These are phyloP conservation scores for Acorus calamus DNA, from an alignment of 106 monocot species.

Conservation along the genomic window DNA sequence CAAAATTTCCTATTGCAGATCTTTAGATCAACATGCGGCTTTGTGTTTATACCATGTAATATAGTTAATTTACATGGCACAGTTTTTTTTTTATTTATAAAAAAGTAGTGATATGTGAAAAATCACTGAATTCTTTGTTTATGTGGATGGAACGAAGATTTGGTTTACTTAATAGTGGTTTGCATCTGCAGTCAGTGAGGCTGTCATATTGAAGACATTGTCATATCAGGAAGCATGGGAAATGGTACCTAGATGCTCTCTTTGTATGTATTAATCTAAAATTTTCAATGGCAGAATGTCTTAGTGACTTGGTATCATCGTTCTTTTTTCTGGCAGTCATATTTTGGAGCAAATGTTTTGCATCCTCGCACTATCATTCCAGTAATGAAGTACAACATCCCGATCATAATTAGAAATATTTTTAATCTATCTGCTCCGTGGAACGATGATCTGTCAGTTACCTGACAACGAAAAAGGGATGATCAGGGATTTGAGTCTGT, in stretches of 20 bases:
- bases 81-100: no score
- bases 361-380: slow-evolving; percentile 98
- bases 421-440: slow-evolving; percentile 82
- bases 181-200: slow-evolving; percentile 82
- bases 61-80: no score
- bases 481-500: slow-evolving; percentile 31
- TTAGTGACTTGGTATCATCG: no score
- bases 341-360: slow-evolving; percentile 97
- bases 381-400: slow-evolving; percentile 84
- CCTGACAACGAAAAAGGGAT: slow-evolving; percentile 39
- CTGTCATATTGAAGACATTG: slow-evolving; percentile 75
- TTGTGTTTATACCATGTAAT: no score
- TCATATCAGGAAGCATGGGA: slow-evolving; percentile 99
- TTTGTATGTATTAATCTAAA: no score
- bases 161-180: slow-evolving; percentile 1
- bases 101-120: no score
- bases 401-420: slow-evolving; percentile 80
- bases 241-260: slow-evolving; percentile 41
- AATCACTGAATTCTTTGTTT: no score
- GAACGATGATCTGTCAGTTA: slow-evolving; percentile 79
- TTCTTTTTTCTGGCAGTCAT: slow-evolving; percentile 54
- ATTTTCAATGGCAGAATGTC: neutral
- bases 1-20: no score
- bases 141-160: no score
- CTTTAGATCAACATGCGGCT: no score